These are phyloP conservation scores for Sclerotiophoma versabilis DNA, from an alignment of 2,329 filamentous ascomycete species.

Conservation along the genomic window DNA sequence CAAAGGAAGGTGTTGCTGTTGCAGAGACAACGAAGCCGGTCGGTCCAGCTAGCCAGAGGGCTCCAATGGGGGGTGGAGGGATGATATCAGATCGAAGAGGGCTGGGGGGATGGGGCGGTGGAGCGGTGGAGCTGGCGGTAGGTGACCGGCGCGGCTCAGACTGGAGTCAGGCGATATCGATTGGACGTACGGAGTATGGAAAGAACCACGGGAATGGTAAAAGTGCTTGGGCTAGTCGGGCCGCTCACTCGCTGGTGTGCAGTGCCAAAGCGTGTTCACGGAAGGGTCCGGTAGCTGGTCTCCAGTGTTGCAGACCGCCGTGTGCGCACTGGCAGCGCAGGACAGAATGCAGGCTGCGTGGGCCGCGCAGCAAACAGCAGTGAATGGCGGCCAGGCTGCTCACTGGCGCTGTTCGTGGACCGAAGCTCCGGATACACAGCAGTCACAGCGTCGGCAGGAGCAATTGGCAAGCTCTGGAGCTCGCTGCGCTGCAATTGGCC, in stretches of 20 bases:
- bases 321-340: conserved; percentile 17
- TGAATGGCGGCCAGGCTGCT: conserved; percentile 12
- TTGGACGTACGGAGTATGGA: no score
- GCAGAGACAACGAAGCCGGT: conserved; percentile 17
- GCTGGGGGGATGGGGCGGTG: conserved; percentile 13
- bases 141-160: conserved; percentile 14
- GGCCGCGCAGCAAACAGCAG: conserved; percentile 8
- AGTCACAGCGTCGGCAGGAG: conserved; percentile 40
- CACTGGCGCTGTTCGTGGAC: conserved; percentile 26
- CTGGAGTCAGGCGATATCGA: not conserved
- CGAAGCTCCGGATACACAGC: conserved; percentile 27
- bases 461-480: conserved; percentile 30
- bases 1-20: not conserved
- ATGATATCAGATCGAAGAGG: conserved; percentile 2
- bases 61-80: conserved; percentile 24
- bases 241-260: conserved; percentile 21
- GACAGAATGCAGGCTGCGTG: conserved; percentile 6
- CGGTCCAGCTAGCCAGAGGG: conserved; percentile 24
- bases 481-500: conserved; percentile 35
- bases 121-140: not conserved
- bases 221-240: conserved; percentile 18
- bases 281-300: conserved; percentile 25
- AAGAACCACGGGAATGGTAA: conserved; percentile 20
- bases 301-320: conserved; percentile 10
- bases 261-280: conserved; percentile 21